These are phyloP conservation scores for Aureobasidium pullulans DNA, from an alignment of 2,329 filamentous ascomycete species.

Conservation along the genomic window DNA sequence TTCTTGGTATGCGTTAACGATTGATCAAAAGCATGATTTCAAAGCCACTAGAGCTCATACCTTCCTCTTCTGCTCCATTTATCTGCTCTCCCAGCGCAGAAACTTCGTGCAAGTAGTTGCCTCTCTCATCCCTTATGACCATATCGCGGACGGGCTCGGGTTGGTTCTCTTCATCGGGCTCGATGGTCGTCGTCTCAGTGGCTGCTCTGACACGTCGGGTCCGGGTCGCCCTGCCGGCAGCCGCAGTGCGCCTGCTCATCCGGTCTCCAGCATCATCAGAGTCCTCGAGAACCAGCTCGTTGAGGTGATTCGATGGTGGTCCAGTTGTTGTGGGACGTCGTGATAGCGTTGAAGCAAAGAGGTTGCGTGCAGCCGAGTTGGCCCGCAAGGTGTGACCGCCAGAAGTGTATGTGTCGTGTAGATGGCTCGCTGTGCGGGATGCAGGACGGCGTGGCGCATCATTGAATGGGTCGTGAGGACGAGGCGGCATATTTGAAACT, in stretches of 20 bases:
- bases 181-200: constrained; percentile 5
- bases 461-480: constrained; percentile 8
- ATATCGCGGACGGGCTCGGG: constrained; percentile 1
- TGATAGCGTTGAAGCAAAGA: constrained; percentile 10
- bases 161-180: not conserved
- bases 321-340: not conserved
- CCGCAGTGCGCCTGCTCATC: not conserved
- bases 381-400: constrained; percentile 3
- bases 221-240: not conserved
- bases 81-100: not conserved
- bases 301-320: not conserved
- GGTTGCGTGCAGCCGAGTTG: constrained; percentile 9
- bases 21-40: not conserved
- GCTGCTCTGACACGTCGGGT: not conserved
- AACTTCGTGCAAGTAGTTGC: constrained; percentile 5
- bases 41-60: not conserved
- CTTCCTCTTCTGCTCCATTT: not conserved
- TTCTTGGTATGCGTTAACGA: not conserved
- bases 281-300: constrained; percentile 11
- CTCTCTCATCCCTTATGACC: constrained; percentile 8
- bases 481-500: not conserved
- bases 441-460: constrained; percentile 10
- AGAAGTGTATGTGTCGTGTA: constrained; percentile 7
- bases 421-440: not conserved
- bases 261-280: constrained; percentile 3